Conservation (phyloP, 345 rosid species). For the Lumnitzera racemosa region DNA sequence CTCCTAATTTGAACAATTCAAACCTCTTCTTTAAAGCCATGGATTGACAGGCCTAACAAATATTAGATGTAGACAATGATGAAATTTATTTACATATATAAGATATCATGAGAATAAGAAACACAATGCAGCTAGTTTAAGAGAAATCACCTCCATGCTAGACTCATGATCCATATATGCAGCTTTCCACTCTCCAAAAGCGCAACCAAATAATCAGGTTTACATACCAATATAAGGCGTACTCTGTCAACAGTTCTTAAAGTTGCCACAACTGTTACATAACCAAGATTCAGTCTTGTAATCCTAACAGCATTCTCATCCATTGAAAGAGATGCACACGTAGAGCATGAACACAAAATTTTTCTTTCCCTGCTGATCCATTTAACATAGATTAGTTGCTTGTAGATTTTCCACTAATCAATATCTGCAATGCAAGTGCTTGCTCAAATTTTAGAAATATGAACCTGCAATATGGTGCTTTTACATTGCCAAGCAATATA, state of each 20-base stretch:
- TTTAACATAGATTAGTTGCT: slow-evolving; percentile 7
- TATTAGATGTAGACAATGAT: too few relatives aligned
- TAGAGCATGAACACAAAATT: slow-evolving; percentile 62
- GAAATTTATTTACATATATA: not conserved
- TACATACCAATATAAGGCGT: slow-evolving; percentile 53
- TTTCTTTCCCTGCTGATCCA: slow-evolving; percentile 48
- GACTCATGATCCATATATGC: slow-evolving; percentile 73
- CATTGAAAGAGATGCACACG: slow-evolving; percentile 47
- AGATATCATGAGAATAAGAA: not conserved
- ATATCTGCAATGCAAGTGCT: not conserved
- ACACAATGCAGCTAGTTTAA: not conserved
- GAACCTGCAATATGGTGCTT: slow-evolving; percentile 85
- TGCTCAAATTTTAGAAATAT: slow-evolving; percentile 7
- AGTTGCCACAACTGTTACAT: slow-evolving; percentile 57
- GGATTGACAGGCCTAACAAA: too few relatives aligned
- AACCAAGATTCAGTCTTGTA: slow-evolving; percentile 56
- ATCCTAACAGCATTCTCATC: slow-evolving; percentile 53
- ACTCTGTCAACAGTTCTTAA: slow-evolving; percentile 44
- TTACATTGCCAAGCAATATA: slow-evolving; percentile 49
- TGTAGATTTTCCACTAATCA: too few relatives aligned
- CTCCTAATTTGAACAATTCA: too few relatives aligned
- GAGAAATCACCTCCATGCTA: slow-evolving; percentile 63
- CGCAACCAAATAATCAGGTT: slow-evolving; percentile 55
- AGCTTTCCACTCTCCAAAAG: slow-evolving; percentile 65
- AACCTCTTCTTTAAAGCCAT: too few relatives aligned